A percentile compares a stretch with the other conserved stretches of the same genome.
Evolutionary conservation across 768 basidiomycete species (phyloP).

Genomic region (Amanita molliuscula): DNA sequence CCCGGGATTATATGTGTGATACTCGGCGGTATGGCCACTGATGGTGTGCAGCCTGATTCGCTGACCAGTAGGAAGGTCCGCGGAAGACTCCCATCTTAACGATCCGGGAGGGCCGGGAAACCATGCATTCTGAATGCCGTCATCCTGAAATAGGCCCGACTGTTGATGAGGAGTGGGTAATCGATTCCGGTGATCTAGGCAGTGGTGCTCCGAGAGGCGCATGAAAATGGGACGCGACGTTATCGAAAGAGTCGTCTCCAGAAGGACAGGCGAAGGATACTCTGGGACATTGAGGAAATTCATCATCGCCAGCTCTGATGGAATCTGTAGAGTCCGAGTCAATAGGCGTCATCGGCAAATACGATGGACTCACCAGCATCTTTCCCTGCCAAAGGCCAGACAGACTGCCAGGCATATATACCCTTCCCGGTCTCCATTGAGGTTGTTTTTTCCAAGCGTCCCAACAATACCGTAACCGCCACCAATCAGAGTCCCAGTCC

Average conservation of each 20-base stretch:
- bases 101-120: slow-evolving; percentile 22
- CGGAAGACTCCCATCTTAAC: slow-evolving; percentile 1
- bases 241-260: slow-evolving; percentile 23
- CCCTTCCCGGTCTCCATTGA: slow-evolving; percentile 18
- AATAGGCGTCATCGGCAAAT: not conserved
- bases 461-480: slow-evolving; percentile 36
- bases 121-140: slow-evolving; percentile 29
- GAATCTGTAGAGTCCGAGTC: not conserved
- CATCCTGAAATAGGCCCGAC: slow-evolving; percentile 5
- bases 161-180: slow-evolving; percentile 13
- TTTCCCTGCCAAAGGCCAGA: slow-evolving; percentile 55
- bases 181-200: slow-evolving; percentile 9
- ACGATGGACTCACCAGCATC: slow-evolving; percentile 36
- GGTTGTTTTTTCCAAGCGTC: slow-evolving; percentile 17
- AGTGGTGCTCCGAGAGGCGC: slow-evolving; percentile 45
- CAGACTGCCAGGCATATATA: slow-evolving; percentile 42
- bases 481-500: slow-evolving; percentile 50
- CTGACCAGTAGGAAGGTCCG: not conserved
- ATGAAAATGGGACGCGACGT: slow-evolving; percentile 45
- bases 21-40: not conserved
- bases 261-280: slow-evolving; percentile 18
- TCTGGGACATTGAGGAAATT: slow-evolving; percentile 6
- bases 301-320: slow-evolving; percentile 1
- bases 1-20: not conserved
- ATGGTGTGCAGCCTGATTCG: not conserved